These are phyloP conservation scores for Rubroshorea leprosula DNA, from an alignment of 345 rosid genomes.

Conservation along the genomic window DNA sequence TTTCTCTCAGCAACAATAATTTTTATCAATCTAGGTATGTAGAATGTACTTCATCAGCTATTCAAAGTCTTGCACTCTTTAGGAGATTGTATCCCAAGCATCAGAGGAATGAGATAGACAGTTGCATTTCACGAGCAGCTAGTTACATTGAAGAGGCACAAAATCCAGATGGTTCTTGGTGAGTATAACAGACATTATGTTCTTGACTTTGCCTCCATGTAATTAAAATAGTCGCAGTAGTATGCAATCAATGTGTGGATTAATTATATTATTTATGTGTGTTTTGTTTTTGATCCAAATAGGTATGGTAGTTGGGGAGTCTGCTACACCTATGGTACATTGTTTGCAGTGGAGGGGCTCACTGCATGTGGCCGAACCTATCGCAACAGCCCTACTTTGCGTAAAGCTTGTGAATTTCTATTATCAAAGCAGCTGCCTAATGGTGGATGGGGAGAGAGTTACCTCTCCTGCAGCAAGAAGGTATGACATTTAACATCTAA, in stretches of 20 bases:
- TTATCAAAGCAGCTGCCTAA: conserved; percentile 37
- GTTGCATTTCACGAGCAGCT: conserved; percentile 19
- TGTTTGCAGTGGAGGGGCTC: conserved; percentile 48
- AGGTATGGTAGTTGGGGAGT: conserved; percentile 75
- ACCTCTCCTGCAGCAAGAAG: conserved; percentile 51
- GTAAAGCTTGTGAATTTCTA: conserved; percentile 48
- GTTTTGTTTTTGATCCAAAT: no score
- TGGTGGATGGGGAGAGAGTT: conserved; percentile 81
- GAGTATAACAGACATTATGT: no score
- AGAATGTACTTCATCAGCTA: conserved; percentile 45
- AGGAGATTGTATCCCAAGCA: conserved; percentile 36
- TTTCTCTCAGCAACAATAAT: not conserved
- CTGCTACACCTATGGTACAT: conserved; percentile 55
- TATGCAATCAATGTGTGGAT: not conserved
- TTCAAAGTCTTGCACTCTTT: conserved; percentile 38
- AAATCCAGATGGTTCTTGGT: conserved; percentile 51
- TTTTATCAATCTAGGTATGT: conserved; percentile 31
- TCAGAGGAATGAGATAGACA: conserved; percentile 31
- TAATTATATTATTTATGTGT: no score
- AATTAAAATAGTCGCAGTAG: not conserved
- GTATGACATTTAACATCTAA: no score
- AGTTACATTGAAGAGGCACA: conserved; percentile 37
- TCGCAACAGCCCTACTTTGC: conserved; percentile 25
- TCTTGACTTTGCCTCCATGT: no score
- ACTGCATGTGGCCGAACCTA: conserved; percentile 41